These are phyloP conservation scores for Aulographum hederae DNA, from an alignment of 2,329 filamentous ascomycete species.

Conservation along the genomic window DNA sequence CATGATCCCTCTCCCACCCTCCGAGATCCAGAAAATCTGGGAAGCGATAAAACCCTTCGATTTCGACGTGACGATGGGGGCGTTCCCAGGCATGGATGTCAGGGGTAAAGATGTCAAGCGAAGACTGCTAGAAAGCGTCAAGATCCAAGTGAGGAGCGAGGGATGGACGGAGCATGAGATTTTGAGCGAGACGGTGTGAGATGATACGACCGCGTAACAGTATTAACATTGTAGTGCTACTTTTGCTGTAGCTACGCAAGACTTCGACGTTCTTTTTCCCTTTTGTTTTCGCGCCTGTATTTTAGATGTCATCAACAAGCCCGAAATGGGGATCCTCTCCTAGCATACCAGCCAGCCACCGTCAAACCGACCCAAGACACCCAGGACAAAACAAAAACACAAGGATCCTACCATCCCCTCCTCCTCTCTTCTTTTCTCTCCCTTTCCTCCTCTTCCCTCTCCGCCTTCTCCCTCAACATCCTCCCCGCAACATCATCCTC, in stretches of 20 bases:
- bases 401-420: background rate
- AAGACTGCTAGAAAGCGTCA: constrained; percentile 56
- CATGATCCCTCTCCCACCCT: constrained; percentile 49
- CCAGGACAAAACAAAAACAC: too few relatives aligned
- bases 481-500: constrained; percentile 30
- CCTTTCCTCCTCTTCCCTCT: constrained; percentile 9
- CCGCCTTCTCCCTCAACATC: constrained; percentile 25
- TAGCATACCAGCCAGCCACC: too few relatives aligned
- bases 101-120: constrained; percentile 35
- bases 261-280: too few relatives aligned
- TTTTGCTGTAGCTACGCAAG: too few relatives aligned
- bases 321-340: too few relatives aligned
- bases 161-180: constrained; percentile 27
- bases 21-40: constrained; percentile 53
- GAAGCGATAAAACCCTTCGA: constrained; percentile 39
- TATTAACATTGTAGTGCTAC: too few relatives aligned
- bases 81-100: constrained; percentile 47
- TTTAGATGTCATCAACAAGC: too few relatives aligned
- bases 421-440: background rate
- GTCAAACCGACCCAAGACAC: too few relatives aligned
- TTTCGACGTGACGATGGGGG: constrained; percentile 50
- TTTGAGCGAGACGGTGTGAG: constrained; percentile 9
- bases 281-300: too few relatives aligned
- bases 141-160: constrained; percentile 44
- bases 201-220: too few relatives aligned